A percentile compares a stretch with the other conserved stretches of the same genome.
These are phyloP conservation scores for Piper betle DNA, from an alignment of 164 flowering plant genomes.

Conservation along the genomic window DNA sequence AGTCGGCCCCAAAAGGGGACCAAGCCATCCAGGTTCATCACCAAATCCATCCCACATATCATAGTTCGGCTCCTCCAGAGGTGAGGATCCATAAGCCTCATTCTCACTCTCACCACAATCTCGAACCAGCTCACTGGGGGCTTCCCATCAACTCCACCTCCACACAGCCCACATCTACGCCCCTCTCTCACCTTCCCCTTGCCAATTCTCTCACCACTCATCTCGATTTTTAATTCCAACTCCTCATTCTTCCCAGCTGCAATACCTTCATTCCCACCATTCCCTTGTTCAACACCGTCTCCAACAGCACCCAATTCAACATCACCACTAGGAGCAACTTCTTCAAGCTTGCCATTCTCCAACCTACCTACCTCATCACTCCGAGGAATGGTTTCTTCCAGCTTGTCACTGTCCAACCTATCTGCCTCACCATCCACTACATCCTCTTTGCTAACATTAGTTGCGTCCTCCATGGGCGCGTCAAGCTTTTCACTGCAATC, in stretches of 20 bases:
- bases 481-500: neutral
- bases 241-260: slow-evolving; percentile 6
- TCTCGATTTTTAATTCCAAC: slow-evolving; percentile 10
- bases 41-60: slow-evolving; percentile 97
- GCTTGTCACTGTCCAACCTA: slow-evolving; percentile 10
- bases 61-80: slow-evolving; percentile 75
- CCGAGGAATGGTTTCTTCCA: neutral
- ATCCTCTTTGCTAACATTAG: neutral
- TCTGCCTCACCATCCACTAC: neutral
- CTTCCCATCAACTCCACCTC: slow-evolving; percentile 79
- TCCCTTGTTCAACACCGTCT: slow-evolving; percentile 3
- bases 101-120: slow-evolving; percentile 64
- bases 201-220: slow-evolving; percentile 10
- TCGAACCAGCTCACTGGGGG: slow-evolving; percentile 56
- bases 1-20: slow-evolving; percentile 86
- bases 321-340: slow-evolving; percentile 8
- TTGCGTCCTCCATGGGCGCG: neutral
- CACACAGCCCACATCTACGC: slow-evolving; percentile 88
- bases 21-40: slow-evolving; percentile 96
- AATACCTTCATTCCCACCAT: neutral
- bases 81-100: slow-evolving; percentile 70
- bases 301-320: slow-evolving; percentile 9
- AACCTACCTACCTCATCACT: slow-evolving; percentile 5
- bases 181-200: slow-evolving; percentile 50
- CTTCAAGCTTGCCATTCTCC: slow-evolving; percentile 8